Evolutionary conservation across 2,329 filamentous ascomycete genomes (phyloP).

Genomic region (Byssoonygena ceratinophila): DNA sequence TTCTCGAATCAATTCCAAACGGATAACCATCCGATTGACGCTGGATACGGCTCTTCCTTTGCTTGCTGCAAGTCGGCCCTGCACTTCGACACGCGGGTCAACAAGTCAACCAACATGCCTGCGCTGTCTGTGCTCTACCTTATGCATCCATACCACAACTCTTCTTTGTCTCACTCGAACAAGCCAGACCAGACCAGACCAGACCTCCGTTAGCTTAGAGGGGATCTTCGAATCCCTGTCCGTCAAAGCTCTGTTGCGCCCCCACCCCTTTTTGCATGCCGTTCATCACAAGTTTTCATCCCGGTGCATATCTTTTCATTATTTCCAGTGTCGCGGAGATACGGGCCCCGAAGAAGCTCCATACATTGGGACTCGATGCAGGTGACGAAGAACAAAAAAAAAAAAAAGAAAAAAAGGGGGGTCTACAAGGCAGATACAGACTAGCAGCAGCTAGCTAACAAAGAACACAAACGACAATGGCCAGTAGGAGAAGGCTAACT

Average conservation of each 20-base stretch:
- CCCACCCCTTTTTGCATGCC: not conserved
- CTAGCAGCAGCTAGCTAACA: not conserved
- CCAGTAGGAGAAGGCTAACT: not conserved
- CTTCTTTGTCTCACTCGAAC: slow-evolving; percentile 2
- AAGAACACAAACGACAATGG: not conserved
- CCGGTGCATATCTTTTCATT: not conserved
- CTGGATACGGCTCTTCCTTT: not conserved
- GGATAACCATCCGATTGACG: not conserved
- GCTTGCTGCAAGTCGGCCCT: not conserved
- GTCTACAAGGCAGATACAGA: not conserved
- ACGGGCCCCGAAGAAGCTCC: slow-evolving; percentile 3
- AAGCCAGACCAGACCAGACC: not conserved
- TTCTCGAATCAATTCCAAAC: too few relatives aligned
- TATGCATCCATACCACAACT: not conserved
- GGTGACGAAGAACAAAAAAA: not conserved
- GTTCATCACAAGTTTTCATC: not conserved
- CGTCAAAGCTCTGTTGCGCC: not conserved
- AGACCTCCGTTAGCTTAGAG: not conserved
- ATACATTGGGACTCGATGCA: slow-evolving; percentile 5
- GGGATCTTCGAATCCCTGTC: not conserved
- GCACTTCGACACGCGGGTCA: not conserved
- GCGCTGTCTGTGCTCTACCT: not conserved
- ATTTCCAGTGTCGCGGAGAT: not conserved
- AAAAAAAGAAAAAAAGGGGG: not conserved
- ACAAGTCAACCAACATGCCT: not conserved